These are phyloP conservation scores for Gaultheria prostrata DNA, from an alignment of 148 eudicot species.

Conservation along the genomic window DNA sequence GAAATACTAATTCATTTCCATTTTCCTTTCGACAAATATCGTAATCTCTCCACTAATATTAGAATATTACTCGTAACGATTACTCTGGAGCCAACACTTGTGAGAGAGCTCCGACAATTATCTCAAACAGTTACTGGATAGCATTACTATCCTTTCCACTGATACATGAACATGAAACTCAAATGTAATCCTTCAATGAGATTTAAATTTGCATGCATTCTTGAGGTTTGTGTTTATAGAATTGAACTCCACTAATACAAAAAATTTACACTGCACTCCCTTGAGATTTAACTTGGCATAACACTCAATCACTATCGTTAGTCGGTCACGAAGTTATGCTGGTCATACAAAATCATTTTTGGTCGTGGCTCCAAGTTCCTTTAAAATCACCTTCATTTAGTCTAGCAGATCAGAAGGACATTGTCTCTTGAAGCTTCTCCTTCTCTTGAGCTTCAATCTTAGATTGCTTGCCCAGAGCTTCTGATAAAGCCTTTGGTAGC, in stretches of 20 bases:
- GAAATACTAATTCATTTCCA: no score
- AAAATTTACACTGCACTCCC: neutral
- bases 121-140: no score
- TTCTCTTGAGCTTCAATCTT: slow-evolving; percentile 59
- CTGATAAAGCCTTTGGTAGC: slow-evolving; percentile 91
- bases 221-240: neutral
- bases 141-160: no score
- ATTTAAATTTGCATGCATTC: neutral
- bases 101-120: no score
- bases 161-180: no score
- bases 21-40: no score
- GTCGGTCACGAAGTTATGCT: neutral
- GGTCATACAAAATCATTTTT: neutral
- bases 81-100: no score
- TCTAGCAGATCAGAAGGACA: slow-evolving; percentile 22
- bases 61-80: no score
- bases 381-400: neutral
- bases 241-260: neutral
- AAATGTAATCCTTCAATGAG: no score
- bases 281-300: neutral
- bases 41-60: no score
- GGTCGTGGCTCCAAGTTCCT: neutral
- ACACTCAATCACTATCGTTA: neutral
- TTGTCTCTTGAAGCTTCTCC: slow-evolving; percentile 36
- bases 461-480: slow-evolving; percentile 62